Conservation (phyloP, 2,329 filamentous ascomycete genomes). For the Neofusicoccum kwambonambiense region DNA sequence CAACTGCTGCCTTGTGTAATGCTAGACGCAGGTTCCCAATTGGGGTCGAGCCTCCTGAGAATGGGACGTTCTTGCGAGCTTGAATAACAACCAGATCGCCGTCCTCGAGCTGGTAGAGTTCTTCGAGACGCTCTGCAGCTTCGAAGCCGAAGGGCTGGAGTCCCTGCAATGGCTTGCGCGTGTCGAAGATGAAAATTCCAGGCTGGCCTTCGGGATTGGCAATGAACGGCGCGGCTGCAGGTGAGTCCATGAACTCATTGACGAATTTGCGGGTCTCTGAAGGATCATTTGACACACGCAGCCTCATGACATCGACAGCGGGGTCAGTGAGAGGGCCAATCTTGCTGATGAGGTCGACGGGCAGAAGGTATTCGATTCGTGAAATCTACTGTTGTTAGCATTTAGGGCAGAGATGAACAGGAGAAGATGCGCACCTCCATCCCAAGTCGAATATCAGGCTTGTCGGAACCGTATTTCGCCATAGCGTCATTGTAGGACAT, state of each 20-base stretch:
- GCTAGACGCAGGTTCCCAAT: constrained; percentile 71
- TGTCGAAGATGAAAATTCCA: constrained; percentile 74
- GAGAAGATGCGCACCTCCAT: constrained; percentile 53
- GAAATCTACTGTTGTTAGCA: constrained; percentile 55
- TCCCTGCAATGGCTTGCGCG: constrained; percentile 70
- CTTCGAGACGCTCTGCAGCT: constrained; percentile 59
- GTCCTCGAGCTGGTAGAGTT: constrained; percentile 55
- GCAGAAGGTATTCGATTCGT: constrained; percentile 62
- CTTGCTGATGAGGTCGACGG: constrained; percentile 67
- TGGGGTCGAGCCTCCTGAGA: constrained; percentile 69
- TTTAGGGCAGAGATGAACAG: constrained; percentile 17
- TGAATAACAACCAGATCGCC: constrained; percentile 82
- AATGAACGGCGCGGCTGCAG: constrained; percentile 58
- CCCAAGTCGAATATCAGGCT: constrained; percentile 80
- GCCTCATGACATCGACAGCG: constrained; percentile 70
- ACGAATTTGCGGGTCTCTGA: constrained; percentile 62
- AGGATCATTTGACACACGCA: constrained; percentile 58
- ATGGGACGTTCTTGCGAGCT: constrained; percentile 65
- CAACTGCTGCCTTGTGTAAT: constrained; percentile 67
- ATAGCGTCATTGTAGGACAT: constrained; percentile 78
- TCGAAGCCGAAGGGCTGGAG: constrained; percentile 77
- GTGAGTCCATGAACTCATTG: constrained; percentile 66
- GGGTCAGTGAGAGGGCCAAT: constrained; percentile 69
- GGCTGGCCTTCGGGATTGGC: constrained; percentile 75
- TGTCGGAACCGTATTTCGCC: constrained; percentile 79